Base-by-base conservation (phyloP, 345 rosid genomes). In the Lagerstroemia speciosa region DNA sequence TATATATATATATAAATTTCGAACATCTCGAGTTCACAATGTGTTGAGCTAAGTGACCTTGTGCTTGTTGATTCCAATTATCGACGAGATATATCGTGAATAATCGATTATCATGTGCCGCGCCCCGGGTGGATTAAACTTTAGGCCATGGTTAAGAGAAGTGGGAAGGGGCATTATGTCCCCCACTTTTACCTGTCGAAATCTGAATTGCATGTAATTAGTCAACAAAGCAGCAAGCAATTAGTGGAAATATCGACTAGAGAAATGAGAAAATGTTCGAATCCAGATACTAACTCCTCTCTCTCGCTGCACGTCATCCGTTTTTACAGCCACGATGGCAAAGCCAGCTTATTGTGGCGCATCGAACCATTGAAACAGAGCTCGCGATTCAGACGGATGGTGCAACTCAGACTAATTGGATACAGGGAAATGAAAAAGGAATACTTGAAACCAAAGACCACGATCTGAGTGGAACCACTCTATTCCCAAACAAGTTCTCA, bases 401-500 rank as follows among this genome's bases (percentile, higher is more conserved):
- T n/a, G n/a, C n/a, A n/a, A n/a, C n/a, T n/a, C n/a, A n/a, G n/a
- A n/a, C n/a, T n/a, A n/a, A n/a, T n/a, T 36, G 38, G 38, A 36
- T 8, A 3, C 3, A 36, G 8, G 38, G 8, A 8, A 36, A 36
- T 36, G 38, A 36, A 36, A 3, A 8, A 36, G 8, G 38, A 36
- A 8, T 36, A 36, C 8, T 36, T 36, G 38, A 8, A 36, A 36
- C 5, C 38, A 36, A 8, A 36, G 38, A 36, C 38, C 38, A 36
- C 38, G 38, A 36, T 36, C 38, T 8, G 38, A n/a, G n/a, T n/a
- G n/a, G n/a, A 8, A 36, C 5, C 38, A 36, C 38, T 36, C 38
- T 8, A 36, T 36, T 8, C 38, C 38, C 38, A 8, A 62, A 26
- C 69, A 72, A 65, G 69, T 65, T 70, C 67, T 62, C 73, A 70